Conservation (phyloP, 2,329 filamentous ascomycete species). For the Colletotrichum nymphaeae region DNA sequence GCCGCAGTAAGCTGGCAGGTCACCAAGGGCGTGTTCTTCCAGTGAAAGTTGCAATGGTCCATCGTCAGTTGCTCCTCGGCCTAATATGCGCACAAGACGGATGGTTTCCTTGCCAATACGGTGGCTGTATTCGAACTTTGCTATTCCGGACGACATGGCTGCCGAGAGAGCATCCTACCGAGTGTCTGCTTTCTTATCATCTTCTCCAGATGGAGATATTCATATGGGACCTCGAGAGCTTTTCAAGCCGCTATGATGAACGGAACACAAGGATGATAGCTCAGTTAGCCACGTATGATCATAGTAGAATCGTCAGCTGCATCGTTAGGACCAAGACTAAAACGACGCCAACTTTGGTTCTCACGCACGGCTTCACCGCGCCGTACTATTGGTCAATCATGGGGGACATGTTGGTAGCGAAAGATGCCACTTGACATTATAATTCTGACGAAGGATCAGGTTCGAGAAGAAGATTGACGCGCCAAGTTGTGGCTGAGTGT, state of each 20-base stretch:
- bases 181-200: neutral
- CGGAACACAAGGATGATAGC: neutral
- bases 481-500: neutral
- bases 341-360: conserved; percentile 16
- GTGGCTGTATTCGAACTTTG: conserved; percentile 3
- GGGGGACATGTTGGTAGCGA: neutral
- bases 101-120: conserved; percentile 9
- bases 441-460: neutral
- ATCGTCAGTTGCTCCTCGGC: neutral
- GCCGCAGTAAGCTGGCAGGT: conserved; percentile 15
- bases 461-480: neutral
- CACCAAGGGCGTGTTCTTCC: conserved; percentile 11
- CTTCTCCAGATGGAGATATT: too few relatives aligned
- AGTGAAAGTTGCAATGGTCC: conserved; percentile 1
- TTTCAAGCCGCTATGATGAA: too few relatives aligned
- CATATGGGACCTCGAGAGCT: neutral
- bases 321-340: conserved; percentile 6
- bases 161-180: neutral
- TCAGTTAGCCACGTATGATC: conserved; percentile 9
- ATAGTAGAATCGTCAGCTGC: conserved; percentile 20
- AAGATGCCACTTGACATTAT: neutral
- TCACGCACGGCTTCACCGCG: conserved; percentile 13
- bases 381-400: neutral
- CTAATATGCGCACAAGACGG: conserved; percentile 15
- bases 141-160: neutral